Percentiles rank a stretch among this genome's conserved stretches.
phyloP scores from a whole-genome alignment of 768 basidiomycete species.

The Dendrothele bispora region DNA sequence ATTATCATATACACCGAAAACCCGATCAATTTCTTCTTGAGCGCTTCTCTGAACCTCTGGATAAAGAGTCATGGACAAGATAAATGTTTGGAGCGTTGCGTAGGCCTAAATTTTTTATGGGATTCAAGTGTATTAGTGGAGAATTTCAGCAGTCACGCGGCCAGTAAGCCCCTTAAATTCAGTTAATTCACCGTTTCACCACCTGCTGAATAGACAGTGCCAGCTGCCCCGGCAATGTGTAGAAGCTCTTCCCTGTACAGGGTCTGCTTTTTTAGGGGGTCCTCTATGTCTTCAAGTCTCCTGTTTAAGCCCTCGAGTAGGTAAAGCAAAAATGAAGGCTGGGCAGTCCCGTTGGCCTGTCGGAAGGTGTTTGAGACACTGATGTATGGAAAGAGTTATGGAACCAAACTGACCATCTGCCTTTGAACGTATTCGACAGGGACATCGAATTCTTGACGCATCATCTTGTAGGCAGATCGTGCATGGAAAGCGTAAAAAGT shows the following conservation, averaged over 20 bases:
- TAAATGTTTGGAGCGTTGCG: conserved; percentile 8
- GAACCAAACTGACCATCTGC: too few species aligned
- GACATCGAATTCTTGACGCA: conserved; percentile 8
- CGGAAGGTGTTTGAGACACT: too few species aligned
- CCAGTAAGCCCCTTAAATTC: not conserved
- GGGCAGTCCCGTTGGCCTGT: conserved; percentile 12
- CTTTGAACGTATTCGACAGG: conserved; percentile 8
- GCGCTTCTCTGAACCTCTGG: too few species aligned
- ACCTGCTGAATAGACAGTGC: conserved; percentile 16
- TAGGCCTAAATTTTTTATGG: not conserved
- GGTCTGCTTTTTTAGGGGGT: conserved; percentile 4
- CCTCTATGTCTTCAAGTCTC: too few species aligned
- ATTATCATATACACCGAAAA: conserved; percentile 14
- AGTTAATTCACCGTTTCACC: conserved; percentile 11
- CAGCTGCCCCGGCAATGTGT: conserved; percentile 13
- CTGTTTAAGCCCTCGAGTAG: conserved; percentile 18
- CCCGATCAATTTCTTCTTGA: conserved; percentile 23
- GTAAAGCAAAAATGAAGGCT: conserved; percentile 18
- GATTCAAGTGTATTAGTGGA: not conserved
- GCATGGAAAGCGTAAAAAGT: too few species aligned
- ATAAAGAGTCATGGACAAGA: conserved; percentile 28
- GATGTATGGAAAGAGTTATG: not conserved
- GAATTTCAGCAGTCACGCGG: too few species aligned
- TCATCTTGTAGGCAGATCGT: conserved; percentile 1
- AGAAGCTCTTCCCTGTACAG: not conserved